Base-by-base conservation (phyloP, 352 stramenopile genomes). In the Globisporangium solare region DNA sequence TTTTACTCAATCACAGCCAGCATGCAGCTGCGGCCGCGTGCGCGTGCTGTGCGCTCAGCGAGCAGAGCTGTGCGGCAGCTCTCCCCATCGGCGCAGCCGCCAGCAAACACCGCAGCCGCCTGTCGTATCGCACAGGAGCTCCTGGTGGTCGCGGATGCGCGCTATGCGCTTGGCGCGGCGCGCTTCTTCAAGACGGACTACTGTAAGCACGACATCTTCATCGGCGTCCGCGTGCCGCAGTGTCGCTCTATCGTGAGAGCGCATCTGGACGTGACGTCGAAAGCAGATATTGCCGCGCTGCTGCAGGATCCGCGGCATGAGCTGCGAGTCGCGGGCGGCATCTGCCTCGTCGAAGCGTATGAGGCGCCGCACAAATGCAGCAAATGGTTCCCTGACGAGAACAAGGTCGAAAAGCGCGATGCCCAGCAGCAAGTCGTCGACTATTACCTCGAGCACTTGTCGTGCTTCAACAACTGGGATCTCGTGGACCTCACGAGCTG, bases 381-480 rank as follows among this genome's bases (percentile, higher is more conserved):
- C 5, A 5, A 2, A 27, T 27, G 24, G 24, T 27, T 27, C 24
- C 24, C 24, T 27, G 24, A 5, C 24, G 24, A 46, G 35, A 55
- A 55, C 32, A 21, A 39, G 20, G 21, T 51, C 46, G 14, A n/a
- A 11, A 22, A 22, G 14, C 46, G 22, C 46, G 46, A 21, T 31
- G 24, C 24, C 51, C 17, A 35, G 11, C 48, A 42, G 39, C 15
- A 24, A 20, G 35, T 60, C 5, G 24, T 37, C 1, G 37, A 37
- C 11, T 32, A 66, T 13, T 66, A 66, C 57, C 46, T 68, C 42
- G 31, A 47, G 11, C 40, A 68, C 48, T 27, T 63, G 10, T 22
- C 41, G 11, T 49, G 47, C 35, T 66, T 58, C 21, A 46, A 66
- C 45, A 66, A 68, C 54, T 68, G 61, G 61, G 61, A 66, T 18